phyloP scores from a whole-genome alignment of 2,329 filamentous ascomycete species.

The Arthrocladium fulminans region DNA sequence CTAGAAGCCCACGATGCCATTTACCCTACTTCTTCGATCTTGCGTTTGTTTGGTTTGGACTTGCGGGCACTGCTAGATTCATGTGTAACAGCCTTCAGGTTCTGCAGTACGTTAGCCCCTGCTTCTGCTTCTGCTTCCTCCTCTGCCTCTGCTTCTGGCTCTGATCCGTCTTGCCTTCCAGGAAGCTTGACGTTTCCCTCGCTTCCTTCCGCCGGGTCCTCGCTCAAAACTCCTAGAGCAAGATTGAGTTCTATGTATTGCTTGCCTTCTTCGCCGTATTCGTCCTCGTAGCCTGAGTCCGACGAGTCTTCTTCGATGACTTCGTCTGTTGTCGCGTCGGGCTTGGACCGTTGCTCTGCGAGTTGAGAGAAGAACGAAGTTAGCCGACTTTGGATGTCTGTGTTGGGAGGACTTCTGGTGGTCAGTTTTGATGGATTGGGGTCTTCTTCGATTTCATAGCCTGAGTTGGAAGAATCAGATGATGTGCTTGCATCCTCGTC shows the following conservation, averaged over 20 bases:
- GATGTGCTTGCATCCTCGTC: no score
- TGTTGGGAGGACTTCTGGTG: no score
- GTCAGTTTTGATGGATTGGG: no score
- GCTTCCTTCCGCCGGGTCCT: constrained; percentile 22
- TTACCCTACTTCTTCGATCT: constrained; percentile 18
- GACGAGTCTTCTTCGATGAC: background rate
- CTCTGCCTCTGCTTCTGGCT: background rate
- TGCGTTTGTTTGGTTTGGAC: constrained; percentile 11
- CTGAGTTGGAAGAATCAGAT: no score
- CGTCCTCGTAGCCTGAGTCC: constrained; percentile 1
- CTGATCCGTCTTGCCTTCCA: background rate
- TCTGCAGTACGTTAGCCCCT: constrained; percentile 9
- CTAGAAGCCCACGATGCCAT: background rate
- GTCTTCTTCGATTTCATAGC: no score
- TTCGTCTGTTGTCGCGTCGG: background rate
- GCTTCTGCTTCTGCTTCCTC: constrained; percentile 1
- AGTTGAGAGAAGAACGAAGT: constrained; percentile 4
- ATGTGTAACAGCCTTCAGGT: constrained; percentile 5
- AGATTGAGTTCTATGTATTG: constrained; percentile 40
- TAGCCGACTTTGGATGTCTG: background rate
- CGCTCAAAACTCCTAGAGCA: constrained; percentile 37
- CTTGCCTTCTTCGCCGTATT: constrained; percentile 24
- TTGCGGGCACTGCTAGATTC: constrained; percentile 1
- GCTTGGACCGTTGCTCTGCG: background rate
- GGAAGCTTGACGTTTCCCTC: constrained; percentile 6